These are phyloP conservation scores for Saitozyma podzolica DNA, from an alignment of 768 basidiomycete genomes.

Conservation along the genomic window DNA sequence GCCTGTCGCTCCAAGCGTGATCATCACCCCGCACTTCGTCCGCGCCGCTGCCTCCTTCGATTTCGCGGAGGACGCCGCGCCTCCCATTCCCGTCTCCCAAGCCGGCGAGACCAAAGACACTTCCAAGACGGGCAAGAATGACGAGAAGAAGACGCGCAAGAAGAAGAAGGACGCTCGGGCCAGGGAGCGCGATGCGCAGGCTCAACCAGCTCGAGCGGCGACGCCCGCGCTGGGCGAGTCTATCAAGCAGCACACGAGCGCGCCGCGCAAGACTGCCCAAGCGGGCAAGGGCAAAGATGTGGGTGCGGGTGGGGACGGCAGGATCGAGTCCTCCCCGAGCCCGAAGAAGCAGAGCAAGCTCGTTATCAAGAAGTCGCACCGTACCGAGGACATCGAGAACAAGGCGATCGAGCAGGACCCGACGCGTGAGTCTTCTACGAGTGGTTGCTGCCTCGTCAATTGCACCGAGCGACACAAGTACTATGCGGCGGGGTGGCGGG, in stretches of 20 bases:
- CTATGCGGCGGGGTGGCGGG: not conserved
- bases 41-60: slow-evolving; percentile 42
- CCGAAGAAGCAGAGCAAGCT: slow-evolving; percentile 16
- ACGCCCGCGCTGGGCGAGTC: slow-evolving; percentile 35
- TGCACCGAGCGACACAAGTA: not conserved
- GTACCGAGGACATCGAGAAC: slow-evolving; percentile 12
- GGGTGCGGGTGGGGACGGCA: not conserved
- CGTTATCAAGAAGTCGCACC: slow-evolving; percentile 22
- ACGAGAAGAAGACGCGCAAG: slow-evolving; percentile 28
- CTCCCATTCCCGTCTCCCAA: slow-evolving; percentile 7
- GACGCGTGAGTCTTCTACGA: slow-evolving; percentile 33
- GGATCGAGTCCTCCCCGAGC: not conserved
- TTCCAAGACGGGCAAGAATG: not conserved
- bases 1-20: slow-evolving; percentile 27
- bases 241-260: slow-evolving; percentile 43
- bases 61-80: slow-evolving; percentile 6
- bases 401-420: slow-evolving; percentile 23
- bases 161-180: slow-evolving; percentile 18
- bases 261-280: not conserved
- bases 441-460: not conserved
- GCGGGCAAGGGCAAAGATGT: slow-evolving; percentile 1
- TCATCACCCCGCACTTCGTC: slow-evolving; percentile 51
- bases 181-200: not conserved
- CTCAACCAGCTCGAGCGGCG: slow-evolving; percentile 6
- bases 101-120: not conserved